Evolutionary conservation across 129 eudicot species (phyloP).

Genomic region (Rutidosis leptorrhynchoides): DNA sequence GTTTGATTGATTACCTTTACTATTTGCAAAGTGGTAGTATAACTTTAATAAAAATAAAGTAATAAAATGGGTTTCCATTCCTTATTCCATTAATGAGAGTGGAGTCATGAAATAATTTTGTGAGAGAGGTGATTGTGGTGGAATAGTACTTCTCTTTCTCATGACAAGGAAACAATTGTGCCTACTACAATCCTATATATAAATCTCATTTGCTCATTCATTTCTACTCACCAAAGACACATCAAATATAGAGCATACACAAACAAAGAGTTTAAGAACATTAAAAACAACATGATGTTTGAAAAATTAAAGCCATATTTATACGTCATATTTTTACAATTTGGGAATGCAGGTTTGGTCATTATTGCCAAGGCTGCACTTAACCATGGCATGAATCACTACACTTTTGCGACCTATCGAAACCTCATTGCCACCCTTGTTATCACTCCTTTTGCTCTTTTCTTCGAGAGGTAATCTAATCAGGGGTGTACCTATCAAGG

Average conservation of each 20-base stretch:
- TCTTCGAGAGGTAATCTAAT: constrained; percentile 61
- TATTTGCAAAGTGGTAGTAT: constrained; percentile 32
- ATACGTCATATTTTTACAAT: constrained; percentile 52
- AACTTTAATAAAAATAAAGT: constrained; percentile 35
- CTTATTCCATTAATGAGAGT: constrained; percentile 41
- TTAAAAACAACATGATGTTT: constrained; percentile 27
- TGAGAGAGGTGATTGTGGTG: constrained; percentile 23
- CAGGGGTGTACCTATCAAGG: no score
- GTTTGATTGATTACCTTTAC: constrained; percentile 35
- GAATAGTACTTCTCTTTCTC: constrained; percentile 24
- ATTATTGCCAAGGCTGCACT: constrained; percentile 72
- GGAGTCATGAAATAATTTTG: constrained; percentile 30
- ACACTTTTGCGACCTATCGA: constrained; percentile 70
- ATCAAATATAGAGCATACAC: background rate
- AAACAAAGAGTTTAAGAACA: background rate
- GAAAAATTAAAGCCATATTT: constrained; percentile 49
- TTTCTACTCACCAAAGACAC: constrained; percentile 29
- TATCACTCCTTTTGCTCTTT: constrained; percentile 66
- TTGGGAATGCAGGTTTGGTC: constrained; percentile 64
- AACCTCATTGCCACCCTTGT: constrained; percentile 67
- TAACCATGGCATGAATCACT: constrained; percentile 79
- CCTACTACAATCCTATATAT: constrained; percentile 30
- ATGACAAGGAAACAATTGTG: constrained; percentile 15
- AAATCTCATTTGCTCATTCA: constrained; percentile 17
- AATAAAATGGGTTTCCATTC: constrained; percentile 41